Percentiles rank a stretch among this genome's conserved stretches.
These are phyloP conservation scores for Anaeromyces robustus DNA, from an alignment of 192 early-diverging fungal genomes.

Conservation along the genomic window DNA sequence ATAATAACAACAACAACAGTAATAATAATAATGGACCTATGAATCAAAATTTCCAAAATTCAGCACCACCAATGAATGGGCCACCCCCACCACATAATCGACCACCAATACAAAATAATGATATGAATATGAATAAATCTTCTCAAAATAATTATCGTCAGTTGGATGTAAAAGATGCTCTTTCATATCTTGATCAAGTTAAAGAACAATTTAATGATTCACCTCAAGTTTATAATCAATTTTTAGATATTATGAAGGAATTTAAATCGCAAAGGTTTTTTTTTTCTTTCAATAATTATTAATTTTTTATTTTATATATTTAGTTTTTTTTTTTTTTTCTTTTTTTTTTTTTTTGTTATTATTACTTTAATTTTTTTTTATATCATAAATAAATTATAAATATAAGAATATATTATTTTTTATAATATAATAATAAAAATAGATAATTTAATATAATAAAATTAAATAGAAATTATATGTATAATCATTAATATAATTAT, in stretches of 20 bases:
- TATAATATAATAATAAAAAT: too few relatives aligned
- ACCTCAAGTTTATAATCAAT: constrained; percentile 93
- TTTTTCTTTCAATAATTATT: too few relatives aligned
- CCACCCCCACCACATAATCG: background rate
- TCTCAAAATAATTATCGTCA: constrained; percentile 7
- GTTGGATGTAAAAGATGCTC: constrained; percentile 83
- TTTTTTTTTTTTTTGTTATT: too few relatives aligned
- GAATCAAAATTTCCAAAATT: background rate
- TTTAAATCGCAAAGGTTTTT: constrained; percentile 90
- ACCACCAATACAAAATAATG: background rate
- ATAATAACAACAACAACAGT: too few relatives aligned
- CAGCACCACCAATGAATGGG: background rate
- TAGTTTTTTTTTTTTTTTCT: too few relatives aligned
- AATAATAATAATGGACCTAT: background rate
- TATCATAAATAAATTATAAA: too few relatives aligned
- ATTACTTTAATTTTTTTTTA: too few relatives aligned
- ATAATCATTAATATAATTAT: too few relatives aligned
- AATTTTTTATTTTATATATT: too few relatives aligned
- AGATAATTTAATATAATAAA: too few relatives aligned
- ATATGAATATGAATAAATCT: background rate
- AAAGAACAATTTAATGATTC: constrained; percentile 81
- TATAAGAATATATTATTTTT: too few relatives aligned
- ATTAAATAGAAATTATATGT: too few relatives aligned
- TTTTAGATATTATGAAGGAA: constrained; percentile 99
- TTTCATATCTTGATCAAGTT: constrained; percentile 92